Conservation (phyloP, 345 rosid genomes). For the Barbarea vulgaris region DNA sequence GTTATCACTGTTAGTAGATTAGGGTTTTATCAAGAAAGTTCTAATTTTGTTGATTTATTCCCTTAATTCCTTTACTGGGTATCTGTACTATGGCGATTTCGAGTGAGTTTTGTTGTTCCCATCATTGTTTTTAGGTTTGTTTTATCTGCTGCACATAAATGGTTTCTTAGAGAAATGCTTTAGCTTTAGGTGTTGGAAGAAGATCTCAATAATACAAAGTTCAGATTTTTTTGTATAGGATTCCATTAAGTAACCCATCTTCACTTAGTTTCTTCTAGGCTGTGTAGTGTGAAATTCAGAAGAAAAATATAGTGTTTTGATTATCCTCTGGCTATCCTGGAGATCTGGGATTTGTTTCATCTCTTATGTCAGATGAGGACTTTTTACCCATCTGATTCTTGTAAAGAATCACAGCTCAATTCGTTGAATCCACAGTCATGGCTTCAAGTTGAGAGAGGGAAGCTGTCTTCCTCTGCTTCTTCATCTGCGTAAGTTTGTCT, state of each 20-base stretch:
- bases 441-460: conserved; percentile 99
- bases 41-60: conserved; percentile 14
- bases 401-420: conserved; percentile 81
- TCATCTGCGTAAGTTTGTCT: conserved; percentile 71
- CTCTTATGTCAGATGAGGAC: conserved; percentile 93
- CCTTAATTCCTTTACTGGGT: conserved; percentile 20
- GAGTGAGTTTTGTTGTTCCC: conserved; percentile 29
- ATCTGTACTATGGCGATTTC: conserved; percentile 20
- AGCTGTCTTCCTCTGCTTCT: conserved; percentile 57
- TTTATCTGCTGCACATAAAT: conserved; percentile 36
- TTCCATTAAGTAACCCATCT: neutral
- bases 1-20: conserved; percentile 15
- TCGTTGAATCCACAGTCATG: conserved; percentile 95
- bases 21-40: conserved; percentile 34
- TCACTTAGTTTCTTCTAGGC: conserved; percentile 12
- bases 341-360: conserved; percentile 93
- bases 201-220: conserved; percentile 32
- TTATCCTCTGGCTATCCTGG: conserved; percentile 67
- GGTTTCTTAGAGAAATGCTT: conserved; percentile 30
- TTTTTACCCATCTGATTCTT: conserved; percentile 77
- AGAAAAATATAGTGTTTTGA: conserved; percentile 35
- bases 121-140: conserved; percentile 25
- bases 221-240: conserved; percentile 39
- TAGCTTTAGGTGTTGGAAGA: conserved; percentile 43
- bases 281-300: conserved; percentile 32